A percentile compares a stretch with the other conserved stretches of the same genome.
phyloP scores from a whole-genome alignment of 805 yeast genomes.

The Metschnikowia cubensis region DNA sequence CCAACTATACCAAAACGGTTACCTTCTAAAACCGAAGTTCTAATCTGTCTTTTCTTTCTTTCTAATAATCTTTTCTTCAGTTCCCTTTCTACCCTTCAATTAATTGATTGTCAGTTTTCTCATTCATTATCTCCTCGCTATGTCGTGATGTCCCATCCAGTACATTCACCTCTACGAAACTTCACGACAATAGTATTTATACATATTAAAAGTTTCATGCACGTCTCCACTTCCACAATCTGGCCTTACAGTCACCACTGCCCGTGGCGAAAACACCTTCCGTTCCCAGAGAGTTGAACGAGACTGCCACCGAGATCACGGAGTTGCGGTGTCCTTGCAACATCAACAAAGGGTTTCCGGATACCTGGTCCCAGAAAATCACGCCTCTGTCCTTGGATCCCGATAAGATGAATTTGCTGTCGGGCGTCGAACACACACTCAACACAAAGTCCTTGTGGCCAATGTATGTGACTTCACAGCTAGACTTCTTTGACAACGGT shows the following conservation, averaged over 20 bases:
- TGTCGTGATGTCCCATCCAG: not conserved
- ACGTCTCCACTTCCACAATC: constrained; percentile 88
- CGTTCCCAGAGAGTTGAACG: constrained; percentile 68
- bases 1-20: not conserved
- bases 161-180: not conserved
- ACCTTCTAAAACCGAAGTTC: not conserved
- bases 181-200: constrained; percentile 3
- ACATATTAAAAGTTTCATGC: constrained; percentile 19
- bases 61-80: not conserved
- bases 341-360: constrained; percentile 92
- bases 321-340: constrained; percentile 95
- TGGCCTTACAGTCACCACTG: constrained; percentile 94
- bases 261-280: constrained; percentile 95
- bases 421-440: constrained; percentile 91
- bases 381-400: constrained; percentile 98
- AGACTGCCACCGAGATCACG: constrained; percentile 90
- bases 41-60: not conserved
- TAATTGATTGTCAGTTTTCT: too few relatives aligned
- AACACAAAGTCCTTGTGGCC: constrained; percentile 97
- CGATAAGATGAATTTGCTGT: constrained; percentile 82
- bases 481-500: constrained; percentile 33
- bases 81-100: too few relatives aligned
- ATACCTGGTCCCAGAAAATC: constrained; percentile 89
- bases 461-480: constrained; percentile 87
- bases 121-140: not conserved